Conservation (phyloP, 768 basidiomycete species). For the Asterophora lycoperdoides region DNA sequence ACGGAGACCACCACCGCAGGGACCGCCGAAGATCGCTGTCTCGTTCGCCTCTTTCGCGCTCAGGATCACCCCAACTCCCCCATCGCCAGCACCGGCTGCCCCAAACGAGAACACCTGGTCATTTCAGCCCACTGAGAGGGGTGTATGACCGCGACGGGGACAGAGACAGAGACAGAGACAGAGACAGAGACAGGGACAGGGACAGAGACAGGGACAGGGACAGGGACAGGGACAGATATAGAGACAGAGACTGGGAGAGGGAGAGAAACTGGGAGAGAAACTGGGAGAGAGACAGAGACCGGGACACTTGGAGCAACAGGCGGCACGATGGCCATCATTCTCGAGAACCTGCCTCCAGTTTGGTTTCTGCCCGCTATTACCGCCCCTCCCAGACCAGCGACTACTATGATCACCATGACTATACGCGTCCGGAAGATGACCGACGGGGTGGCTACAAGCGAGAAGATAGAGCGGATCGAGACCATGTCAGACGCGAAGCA, state of each 20-base stretch:
- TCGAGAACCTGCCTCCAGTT: slow-evolving; percentile 8
- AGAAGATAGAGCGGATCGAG: slow-evolving; percentile 10
- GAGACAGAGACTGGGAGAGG: slow-evolving; percentile 30
- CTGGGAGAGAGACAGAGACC: slow-evolving; percentile 27
- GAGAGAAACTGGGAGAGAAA: too few relatives aligned
- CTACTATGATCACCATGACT: slow-evolving; percentile 28
- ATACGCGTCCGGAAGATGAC: slow-evolving; percentile 29
- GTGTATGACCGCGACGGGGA: slow-evolving; percentile 30
- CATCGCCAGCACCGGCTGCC: slow-evolving; percentile 37
- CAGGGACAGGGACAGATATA: slow-evolving; percentile 30
- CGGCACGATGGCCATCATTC: slow-evolving; percentile 20
- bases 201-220: slow-evolving; percentile 27
- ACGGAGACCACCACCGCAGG: slow-evolving; percentile 19
- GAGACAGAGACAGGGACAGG: slow-evolving; percentile 28
- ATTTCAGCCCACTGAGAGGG: slow-evolving; percentile 37
- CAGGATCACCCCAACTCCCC: slow-evolving; percentile 32
- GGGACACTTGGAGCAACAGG: slow-evolving; percentile 16
- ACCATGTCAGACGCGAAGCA: slow-evolving; percentile 19
- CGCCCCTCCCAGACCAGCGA: slow-evolving; percentile 18
- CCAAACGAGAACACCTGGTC: slow-evolving; percentile 31
- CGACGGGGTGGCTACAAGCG: slow-evolving; percentile 7
- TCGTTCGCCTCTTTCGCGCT: slow-evolving; percentile 28
- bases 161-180: slow-evolving; percentile 30
- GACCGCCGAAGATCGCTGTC: slow-evolving; percentile 24
- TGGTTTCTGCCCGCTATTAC: slow-evolving; percentile 24